A percentile compares a stretch with the other conserved stretches of the same genome.
phyloP scores from a whole-genome alignment of 306 rosid genomes.

The Inga laurina region DNA sequence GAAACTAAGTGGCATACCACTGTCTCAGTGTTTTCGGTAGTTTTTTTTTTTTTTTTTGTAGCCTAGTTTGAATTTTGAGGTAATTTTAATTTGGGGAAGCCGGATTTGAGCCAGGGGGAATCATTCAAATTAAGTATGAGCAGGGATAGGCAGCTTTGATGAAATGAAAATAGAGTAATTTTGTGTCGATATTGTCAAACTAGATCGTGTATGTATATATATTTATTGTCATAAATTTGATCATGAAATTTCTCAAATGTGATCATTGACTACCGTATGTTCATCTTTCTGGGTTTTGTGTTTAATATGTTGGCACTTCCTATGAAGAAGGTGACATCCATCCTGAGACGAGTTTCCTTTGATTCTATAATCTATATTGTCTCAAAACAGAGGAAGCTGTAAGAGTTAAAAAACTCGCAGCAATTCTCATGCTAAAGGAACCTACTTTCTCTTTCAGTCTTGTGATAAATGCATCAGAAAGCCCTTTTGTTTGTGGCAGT shows the following conservation, averaged over 20 bases:
- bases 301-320: background rate
- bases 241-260: slow-evolving; percentile 27
- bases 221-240: slow-evolving; percentile 34
- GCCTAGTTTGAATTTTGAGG: slow-evolving; percentile 46
- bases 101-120: slow-evolving; percentile 33
- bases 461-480: slow-evolving; percentile 39
- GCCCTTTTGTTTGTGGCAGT: background rate
- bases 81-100: slow-evolving; percentile 38
- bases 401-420: background rate
- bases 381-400: background rate
- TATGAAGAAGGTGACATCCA: background rate
- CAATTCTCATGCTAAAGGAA: background rate
- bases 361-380: background rate
- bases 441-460: slow-evolving; percentile 13
- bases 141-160: slow-evolving; percentile 23
- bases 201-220: slow-evolving; percentile 29
- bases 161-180: slow-evolving; percentile 26
- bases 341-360: background rate
- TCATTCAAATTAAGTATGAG: slow-evolving; percentile 8
- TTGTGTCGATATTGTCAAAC: slow-evolving; percentile 24
- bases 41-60: background rate
- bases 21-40: background rate
- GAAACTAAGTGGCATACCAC: slow-evolving; percentile 46
- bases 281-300: background rate
- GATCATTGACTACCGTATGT: background rate